Evolutionary conservation across 352 stramenopile genomes (phyloP).

Genomic region (Globisporangium nodosum): DNA sequence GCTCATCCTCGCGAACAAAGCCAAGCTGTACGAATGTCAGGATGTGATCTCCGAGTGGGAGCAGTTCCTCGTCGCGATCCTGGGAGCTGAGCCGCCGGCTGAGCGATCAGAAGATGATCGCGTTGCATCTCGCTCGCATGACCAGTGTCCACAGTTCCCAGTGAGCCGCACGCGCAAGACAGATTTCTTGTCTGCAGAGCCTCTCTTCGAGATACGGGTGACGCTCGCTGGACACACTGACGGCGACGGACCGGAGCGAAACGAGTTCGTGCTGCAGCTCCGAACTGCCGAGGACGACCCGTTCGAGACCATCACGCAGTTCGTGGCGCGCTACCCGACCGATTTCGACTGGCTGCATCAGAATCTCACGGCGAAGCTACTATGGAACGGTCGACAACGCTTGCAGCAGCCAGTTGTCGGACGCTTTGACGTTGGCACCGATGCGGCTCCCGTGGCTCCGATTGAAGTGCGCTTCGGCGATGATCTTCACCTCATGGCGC

Average conservation of each 20-base stretch:
- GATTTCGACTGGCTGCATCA: conserved; percentile 23
- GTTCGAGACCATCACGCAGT: conserved; percentile 5
- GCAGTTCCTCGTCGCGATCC: conserved; percentile 22
- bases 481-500: conserved; percentile 30
- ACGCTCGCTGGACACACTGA: not conserved
- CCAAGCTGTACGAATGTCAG: conserved; percentile 29
- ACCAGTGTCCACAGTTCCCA: conserved; percentile 1
- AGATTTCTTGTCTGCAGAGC: not conserved
- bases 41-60: conserved; percentile 40
- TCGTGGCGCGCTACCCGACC: conserved; percentile 8
- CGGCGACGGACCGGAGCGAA: not conserved
- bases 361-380: conserved; percentile 24
- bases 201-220: conserved; percentile 6
- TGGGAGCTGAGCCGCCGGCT: conserved; percentile 10
- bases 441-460: not conserved
- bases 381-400: conserved; percentile 29
- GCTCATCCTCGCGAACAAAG: conserved; percentile 24
- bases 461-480: conserved; percentile 35
- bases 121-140: not conserved
- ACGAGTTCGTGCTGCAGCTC: conserved; percentile 3
- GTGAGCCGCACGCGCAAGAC: not conserved
- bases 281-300: conserved; percentile 17
- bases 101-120: not conserved
- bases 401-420: conserved; percentile 13
- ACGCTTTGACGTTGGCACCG: conserved; percentile 5